A percentile compares a stretch with the other conserved stretches of the same genome.
phyloP scores from a whole-genome alignment of 805 yeast genomes.

The Komagataella kurtzmanii region DNA sequence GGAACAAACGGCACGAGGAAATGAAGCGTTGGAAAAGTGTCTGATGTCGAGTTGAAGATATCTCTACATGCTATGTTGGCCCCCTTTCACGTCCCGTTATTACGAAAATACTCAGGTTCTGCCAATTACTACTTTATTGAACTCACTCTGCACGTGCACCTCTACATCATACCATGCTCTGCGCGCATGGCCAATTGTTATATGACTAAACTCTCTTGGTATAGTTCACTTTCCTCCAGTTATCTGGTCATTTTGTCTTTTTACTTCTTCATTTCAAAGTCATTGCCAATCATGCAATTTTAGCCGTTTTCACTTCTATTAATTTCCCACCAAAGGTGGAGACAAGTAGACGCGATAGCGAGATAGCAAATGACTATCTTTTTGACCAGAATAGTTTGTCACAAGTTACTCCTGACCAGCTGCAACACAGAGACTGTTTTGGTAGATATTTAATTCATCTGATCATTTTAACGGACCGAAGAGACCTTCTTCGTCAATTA shows the following conservation, averaged over 20 bases:
- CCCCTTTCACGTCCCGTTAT: too few species aligned
- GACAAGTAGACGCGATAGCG: constrained; percentile 1
- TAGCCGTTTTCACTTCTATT: constrained; percentile 4
- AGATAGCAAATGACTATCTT: constrained; percentile 1
- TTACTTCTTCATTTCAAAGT: neutral
- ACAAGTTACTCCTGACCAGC: constrained; percentile 21
- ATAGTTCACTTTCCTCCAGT: neutral
- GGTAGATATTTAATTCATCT: constrained; percentile 54
- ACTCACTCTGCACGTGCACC: neutral
- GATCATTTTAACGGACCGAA: constrained; percentile 33
- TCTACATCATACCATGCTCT: neutral
- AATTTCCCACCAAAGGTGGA: neutral
- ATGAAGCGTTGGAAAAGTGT: neutral
- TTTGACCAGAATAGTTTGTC: constrained; percentile 6
- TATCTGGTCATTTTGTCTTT: neutral
- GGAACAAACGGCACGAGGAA: neutral
- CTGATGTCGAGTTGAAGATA: too few species aligned
- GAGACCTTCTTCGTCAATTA: constrained; percentile 29
- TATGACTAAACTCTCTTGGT: neutral
- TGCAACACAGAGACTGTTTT: constrained; percentile 46
- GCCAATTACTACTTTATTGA: too few species aligned
- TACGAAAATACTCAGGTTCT: too few species aligned
- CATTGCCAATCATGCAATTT: neutral
- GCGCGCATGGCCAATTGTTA: neutral
- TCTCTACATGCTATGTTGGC: too few species aligned